These are phyloP conservation scores for Zygotorulaspora danielsina DNA, from an alignment of 805 yeast genomes.

Conservation along the genomic window DNA sequence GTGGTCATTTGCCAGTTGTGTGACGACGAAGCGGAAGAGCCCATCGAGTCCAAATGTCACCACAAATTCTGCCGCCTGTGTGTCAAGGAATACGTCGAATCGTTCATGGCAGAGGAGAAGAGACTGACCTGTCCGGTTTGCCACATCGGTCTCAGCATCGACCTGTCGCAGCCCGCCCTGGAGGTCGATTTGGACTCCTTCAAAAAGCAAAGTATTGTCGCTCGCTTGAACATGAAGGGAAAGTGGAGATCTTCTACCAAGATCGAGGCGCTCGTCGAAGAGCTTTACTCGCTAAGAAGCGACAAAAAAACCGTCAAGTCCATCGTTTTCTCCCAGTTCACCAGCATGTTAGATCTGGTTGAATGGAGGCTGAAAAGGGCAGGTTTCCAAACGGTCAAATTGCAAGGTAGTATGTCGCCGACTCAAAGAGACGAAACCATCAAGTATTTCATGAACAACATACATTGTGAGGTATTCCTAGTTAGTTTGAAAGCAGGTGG, in stretches of 20 bases:
- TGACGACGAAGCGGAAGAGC: constrained; percentile 98
- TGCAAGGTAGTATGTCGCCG: constrained; percentile 97
- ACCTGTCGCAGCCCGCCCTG: constrained; percentile 78
- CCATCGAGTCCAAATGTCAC: constrained; percentile 90
- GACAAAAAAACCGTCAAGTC: constrained; percentile 88
- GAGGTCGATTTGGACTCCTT: constrained; percentile 55
- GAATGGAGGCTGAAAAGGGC: constrained; percentile 95
- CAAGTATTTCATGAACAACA: constrained; percentile 85
- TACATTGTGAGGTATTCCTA: constrained; percentile 86
- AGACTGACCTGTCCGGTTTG: constrained; percentile 90
- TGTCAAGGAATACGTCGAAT: constrained; percentile 81
- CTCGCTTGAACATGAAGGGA: constrained; percentile 80
- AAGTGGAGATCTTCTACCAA: constrained; percentile 94
- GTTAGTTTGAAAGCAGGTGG: constrained; percentile 98
- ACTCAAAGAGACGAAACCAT: constrained; percentile 90
- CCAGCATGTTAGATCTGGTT: constrained; percentile 91
- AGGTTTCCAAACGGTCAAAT: constrained; percentile 88
- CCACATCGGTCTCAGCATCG: constrained; percentile 88
- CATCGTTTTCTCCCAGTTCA: constrained; percentile 95
- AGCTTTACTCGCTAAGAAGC: constrained; percentile 77
- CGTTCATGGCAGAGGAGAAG: constrained; percentile 55
- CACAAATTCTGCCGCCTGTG: constrained; percentile 93
- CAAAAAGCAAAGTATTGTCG: constrained; percentile 65
- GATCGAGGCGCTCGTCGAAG: constrained; percentile 94
- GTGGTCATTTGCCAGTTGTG: constrained; percentile 82